These are phyloP conservation scores for Coix lacrymajobi DNA, from an alignment of 176 grass and related monocot species.

Conservation along the genomic window DNA sequence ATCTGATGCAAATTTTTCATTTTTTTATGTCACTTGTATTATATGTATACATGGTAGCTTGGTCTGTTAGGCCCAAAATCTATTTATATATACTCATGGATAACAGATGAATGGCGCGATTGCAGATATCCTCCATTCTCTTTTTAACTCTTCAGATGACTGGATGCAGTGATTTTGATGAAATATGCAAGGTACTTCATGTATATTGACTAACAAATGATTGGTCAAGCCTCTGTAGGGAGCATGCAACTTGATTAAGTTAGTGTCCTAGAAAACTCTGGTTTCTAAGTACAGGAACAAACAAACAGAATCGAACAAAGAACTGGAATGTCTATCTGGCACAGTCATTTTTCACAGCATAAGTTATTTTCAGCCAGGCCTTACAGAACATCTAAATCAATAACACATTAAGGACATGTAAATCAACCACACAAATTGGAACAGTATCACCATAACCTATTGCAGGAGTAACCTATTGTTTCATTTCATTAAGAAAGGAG, in stretches of 20 bases:
- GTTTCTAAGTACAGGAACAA: background rate
- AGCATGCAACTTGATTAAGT: background rate
- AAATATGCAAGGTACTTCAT: constrained; percentile 9
- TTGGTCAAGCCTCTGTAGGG: background rate
- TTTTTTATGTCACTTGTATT: background rate
- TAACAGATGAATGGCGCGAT: background rate
- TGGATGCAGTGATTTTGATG: background rate
- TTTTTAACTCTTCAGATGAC: background rate
- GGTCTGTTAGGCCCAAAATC: background rate
- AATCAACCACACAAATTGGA: constrained; percentile 21
- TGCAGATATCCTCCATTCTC: background rate
- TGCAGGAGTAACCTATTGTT: no score
- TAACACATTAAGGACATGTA: background rate
- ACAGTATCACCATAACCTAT: background rate
- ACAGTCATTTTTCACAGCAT: background rate
- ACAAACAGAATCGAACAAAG: background rate
- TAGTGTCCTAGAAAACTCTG: background rate
- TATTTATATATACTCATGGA: background rate
- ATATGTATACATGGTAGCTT: background rate
- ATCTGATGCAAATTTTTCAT: constrained; percentile 6
- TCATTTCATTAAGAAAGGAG: background rate
- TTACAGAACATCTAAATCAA: constrained; percentile 5
- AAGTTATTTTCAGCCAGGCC: background rate
- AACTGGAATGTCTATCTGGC: background rate
- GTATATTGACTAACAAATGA: constrained; percentile 16